These are phyloP conservation scores for Hymenoscyphus occultus DNA, from an alignment of 2,329 filamentous ascomycete genomes.

Conservation along the genomic window DNA sequence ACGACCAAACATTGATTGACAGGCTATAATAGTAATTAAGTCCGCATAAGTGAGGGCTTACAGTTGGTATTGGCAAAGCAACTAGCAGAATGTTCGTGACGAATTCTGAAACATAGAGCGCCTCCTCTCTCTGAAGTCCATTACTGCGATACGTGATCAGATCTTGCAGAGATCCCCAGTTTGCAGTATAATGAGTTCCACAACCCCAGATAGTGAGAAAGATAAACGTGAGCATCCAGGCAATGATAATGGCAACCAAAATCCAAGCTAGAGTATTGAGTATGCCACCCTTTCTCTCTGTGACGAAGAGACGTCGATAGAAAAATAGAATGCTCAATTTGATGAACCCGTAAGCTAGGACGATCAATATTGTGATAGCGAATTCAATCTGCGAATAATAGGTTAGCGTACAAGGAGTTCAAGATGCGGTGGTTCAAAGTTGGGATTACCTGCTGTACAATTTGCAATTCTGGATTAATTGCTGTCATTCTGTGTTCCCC, in stretches of 20 bases:
- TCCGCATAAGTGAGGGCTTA: neutral
- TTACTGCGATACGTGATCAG: neutral
- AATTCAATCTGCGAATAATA: conserved; percentile 6
- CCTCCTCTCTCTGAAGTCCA: neutral
- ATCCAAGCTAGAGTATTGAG: conserved; percentile 13
- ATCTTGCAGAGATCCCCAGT: conserved; percentile 4
- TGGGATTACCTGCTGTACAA: conserved; percentile 2
- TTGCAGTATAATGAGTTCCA: conserved; percentile 6
- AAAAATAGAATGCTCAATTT: conserved; percentile 17
- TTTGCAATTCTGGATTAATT: neutral
- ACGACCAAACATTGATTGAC: neutral
- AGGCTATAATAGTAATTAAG: neutral
- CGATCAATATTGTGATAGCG: conserved; percentile 6
- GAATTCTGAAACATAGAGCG: conserved; percentile 13
- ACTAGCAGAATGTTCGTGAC: conserved; percentile 6
- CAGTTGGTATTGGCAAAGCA: conserved; percentile 8
- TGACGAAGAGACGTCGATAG: conserved; percentile 8
- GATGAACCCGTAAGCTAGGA: conserved; percentile 14
- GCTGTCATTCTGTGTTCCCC: neutral
- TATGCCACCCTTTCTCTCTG: neutral
- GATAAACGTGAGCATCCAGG: conserved; percentile 12
- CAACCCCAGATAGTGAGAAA: conserved; percentile 13
- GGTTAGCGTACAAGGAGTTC: neutral
- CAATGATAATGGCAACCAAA: conserved; percentile 7
- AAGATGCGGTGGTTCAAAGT: neutral